phyloP scores from a whole-genome alignment of 371 early-diverging fungal genomes.

The Mortierella polycephala region DNA sequence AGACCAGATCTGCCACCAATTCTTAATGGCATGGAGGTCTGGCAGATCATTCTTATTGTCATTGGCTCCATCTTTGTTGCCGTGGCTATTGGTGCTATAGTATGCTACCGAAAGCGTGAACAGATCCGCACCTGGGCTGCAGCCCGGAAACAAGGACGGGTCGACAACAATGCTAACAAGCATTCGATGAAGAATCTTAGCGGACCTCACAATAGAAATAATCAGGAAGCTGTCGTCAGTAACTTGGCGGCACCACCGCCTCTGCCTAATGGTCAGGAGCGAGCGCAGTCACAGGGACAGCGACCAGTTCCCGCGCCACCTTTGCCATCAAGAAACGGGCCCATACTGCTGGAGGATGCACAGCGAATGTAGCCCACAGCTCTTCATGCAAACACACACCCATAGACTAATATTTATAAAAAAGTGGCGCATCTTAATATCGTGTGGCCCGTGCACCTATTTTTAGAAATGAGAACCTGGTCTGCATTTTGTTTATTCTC shows the following conservation, averaged over 20 bases:
- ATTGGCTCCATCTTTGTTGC: slow-evolving; percentile 41
- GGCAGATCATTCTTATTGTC: slow-evolving; percentile 53
- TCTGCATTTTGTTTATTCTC: no score
- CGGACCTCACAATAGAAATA: background rate
- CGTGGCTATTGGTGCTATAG: slow-evolving; percentile 32
- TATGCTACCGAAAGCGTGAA: slow-evolving; percentile 44
- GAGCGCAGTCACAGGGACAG: background rate
- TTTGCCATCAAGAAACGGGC: slow-evolving; percentile 23
- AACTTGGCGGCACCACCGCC: slow-evolving; percentile 22
- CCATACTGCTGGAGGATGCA: slow-evolving; percentile 37
- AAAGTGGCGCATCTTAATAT: no score
- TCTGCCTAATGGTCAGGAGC: slow-evolving; percentile 7
- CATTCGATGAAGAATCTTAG: slow-evolving; percentile 5
- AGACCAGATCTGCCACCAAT: slow-evolving; percentile 51
- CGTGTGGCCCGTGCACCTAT: no score
- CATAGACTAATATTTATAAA: no score
- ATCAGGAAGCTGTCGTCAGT: slow-evolving; percentile 7
- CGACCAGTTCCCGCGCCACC: slow-evolving; percentile 38
- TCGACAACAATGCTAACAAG: background rate
- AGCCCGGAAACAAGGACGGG: slow-evolving; percentile 11
- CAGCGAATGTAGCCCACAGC: slow-evolving; percentile 9
- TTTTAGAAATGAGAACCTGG: no score
- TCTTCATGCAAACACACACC: background rate
- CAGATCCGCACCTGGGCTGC: slow-evolving; percentile 52
- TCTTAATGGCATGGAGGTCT: slow-evolving; percentile 52